Percentiles rank a stretch among this genome's conserved stretches.
Evolutionary conservation across 140 eudicot species (phyloP).

Genomic region (Anethum foeniculum): DNA sequence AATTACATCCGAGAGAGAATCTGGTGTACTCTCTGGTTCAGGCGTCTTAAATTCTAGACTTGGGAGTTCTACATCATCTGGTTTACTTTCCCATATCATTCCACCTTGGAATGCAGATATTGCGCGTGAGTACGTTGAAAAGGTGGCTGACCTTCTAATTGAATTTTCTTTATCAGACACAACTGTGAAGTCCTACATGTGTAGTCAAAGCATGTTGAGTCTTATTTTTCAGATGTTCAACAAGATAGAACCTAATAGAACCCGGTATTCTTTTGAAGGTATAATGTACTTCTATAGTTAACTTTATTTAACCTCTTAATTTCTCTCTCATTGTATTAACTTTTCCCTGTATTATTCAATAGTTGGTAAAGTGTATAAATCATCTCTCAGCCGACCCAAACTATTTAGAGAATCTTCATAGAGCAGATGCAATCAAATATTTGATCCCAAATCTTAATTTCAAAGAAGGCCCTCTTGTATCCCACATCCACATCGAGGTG

Average conservation of each 20-base stretch:
- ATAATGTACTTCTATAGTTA: neutral
- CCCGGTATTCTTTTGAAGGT: constrained; percentile 88
- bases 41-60: constrained; percentile 92
- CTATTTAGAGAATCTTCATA: constrained; percentile 82
- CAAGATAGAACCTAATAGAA: constrained; percentile 79
- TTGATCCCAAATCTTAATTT: constrained; percentile 92
- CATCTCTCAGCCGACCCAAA: constrained; percentile 92
- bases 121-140: constrained; percentile 64
- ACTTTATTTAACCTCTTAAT: neutral
- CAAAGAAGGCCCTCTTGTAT: constrained; percentile 85
- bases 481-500: constrained; percentile 92
- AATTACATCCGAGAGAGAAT: constrained; percentile 74
- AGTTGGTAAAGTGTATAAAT: constrained; percentile 81
- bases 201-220: too few relatives aligned
- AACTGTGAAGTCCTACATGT: too few relatives aligned
- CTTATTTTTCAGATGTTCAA: constrained; percentile 97
- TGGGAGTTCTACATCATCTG: constrained; percentile 94
- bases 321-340: neutral
- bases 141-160: constrained; percentile 85
- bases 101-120: constrained; percentile 22
- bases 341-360: neutral
- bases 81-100: constrained; percentile 76
- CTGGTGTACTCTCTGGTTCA: constrained; percentile 94
- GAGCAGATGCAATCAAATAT: constrained; percentile 90
- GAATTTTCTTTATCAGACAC: too few relatives aligned